Evolutionary conservation across 2,329 filamentous ascomycete genomes (phyloP).

Genomic region (Hypoxylon sp.): DNA sequence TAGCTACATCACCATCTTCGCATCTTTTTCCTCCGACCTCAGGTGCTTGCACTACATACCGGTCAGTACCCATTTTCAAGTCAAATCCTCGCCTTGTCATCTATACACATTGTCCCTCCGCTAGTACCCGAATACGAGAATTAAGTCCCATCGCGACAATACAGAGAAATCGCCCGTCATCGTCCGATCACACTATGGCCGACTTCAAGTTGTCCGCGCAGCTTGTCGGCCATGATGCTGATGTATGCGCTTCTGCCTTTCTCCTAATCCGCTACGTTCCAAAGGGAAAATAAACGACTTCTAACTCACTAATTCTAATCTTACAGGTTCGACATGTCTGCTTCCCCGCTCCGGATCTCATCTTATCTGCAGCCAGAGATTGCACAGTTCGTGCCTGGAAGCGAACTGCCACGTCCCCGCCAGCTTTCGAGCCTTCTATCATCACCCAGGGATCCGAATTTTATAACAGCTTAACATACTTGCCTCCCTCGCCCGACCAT

Average conservation of each 20-base stretch:
- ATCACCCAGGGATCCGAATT: slow-evolving; percentile 86
- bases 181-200: slow-evolving; percentile 67
- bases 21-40: not conserved
- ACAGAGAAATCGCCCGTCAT: not conserved
- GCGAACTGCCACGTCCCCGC: slow-evolving; percentile 74
- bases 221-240: slow-evolving; percentile 89
- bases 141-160: not conserved
- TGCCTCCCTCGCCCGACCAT: slow-evolving; percentile 76
- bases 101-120: not conserved
- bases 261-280: slow-evolving; percentile 4
- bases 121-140: not conserved
- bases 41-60: too few relatives aligned
- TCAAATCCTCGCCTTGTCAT: not conserved
- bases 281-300: not conserved
- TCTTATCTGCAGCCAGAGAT: slow-evolving; percentile 92
- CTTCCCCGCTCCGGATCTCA: slow-evolving; percentile 79
- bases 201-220: slow-evolving; percentile 95
- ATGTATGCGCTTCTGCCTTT: slow-evolving; percentile 72
- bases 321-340: slow-evolving; percentile 87
- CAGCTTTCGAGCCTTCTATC: slow-evolving; percentile 82
- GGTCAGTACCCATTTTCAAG: not conserved
- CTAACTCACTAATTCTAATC: slow-evolving; percentile 6
- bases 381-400: slow-evolving; percentile 91
- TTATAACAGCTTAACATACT: slow-evolving; percentile 86
- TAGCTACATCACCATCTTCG: not conserved